Percentiles rank a stretch among this genome's conserved stretches.
Evolutionary conservation across 192 early-diverging fungal species (phyloP).

Genomic region (Coemansia biformis): DNA sequence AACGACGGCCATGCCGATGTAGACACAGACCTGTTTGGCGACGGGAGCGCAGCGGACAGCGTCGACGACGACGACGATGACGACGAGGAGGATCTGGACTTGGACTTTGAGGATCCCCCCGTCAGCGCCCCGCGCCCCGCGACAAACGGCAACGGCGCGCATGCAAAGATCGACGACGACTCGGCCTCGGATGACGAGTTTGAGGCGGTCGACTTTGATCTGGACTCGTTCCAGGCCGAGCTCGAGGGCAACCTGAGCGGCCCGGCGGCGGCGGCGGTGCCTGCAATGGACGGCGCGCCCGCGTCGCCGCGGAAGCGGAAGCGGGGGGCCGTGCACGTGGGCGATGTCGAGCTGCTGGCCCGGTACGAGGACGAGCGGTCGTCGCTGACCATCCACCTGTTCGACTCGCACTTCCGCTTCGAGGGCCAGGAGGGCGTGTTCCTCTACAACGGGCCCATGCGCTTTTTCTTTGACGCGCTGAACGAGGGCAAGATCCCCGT

Average conservation of each 20-base stretch:
- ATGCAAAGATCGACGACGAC: constrained; percentile 14
- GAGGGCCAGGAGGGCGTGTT: constrained; percentile 55
- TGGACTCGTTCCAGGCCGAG: constrained; percentile 20
- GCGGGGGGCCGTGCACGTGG: constrained; percentile 20
- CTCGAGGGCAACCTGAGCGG: constrained; percentile 11
- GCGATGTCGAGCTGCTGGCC: constrained; percentile 34
- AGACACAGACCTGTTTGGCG: constrained; percentile 29
- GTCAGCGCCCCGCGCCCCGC: background rate
- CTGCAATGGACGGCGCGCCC: background rate
- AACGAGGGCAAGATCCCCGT: constrained; percentile 55
- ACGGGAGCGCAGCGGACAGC: constrained; percentile 22
- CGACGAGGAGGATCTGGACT: constrained; percentile 11
- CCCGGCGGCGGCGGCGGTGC: background rate
- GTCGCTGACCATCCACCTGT: constrained; percentile 61
- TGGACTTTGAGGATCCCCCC: constrained; percentile 37
- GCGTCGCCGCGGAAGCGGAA: constrained; percentile 12
- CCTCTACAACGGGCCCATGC: constrained; percentile 48
- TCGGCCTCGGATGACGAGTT: constrained; percentile 48
- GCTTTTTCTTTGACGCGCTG: constrained; percentile 52
- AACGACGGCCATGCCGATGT: constrained; percentile 2
- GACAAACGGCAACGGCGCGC: constrained; percentile 21
- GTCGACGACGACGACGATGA: constrained; percentile 19
- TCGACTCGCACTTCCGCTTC: constrained; percentile 71
- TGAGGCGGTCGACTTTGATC: constrained; percentile 42
- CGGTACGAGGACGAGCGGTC: constrained; percentile 51